Evolutionary conservation across 805 yeast genomes (phyloP).

Genomic region (Allodekkera sacchari): DNA sequence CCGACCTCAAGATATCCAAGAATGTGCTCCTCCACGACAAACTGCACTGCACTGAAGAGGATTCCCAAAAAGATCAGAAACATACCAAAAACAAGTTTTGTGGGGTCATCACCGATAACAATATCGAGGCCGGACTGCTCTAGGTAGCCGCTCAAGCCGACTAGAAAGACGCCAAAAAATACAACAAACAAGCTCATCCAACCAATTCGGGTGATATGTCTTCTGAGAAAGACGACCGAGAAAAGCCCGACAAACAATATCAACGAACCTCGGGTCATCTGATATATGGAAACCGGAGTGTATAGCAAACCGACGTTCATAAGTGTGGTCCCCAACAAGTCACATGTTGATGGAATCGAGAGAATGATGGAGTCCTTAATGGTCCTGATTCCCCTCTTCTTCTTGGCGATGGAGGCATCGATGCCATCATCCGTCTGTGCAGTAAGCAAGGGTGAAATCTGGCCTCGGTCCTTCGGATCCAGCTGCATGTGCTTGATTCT

Average conservation of each 20-base stretch:
- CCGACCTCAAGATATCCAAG: slow-evolving; percentile 42
- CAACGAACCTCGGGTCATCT: slow-evolving; percentile 77
- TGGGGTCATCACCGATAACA: slow-evolving; percentile 5
- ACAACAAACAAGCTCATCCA: slow-evolving; percentile 65
- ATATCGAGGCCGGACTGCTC: too few relatives aligned
- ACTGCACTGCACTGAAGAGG: slow-evolving; percentile 65
- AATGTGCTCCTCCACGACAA: slow-evolving; percentile 69
- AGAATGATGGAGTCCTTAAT: slow-evolving; percentile 27
- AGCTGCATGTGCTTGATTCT: too few relatives aligned
- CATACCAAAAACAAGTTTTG: slow-evolving; percentile 37
- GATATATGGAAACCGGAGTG: slow-evolving; percentile 74
- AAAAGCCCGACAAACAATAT: slow-evolving; percentile 69
- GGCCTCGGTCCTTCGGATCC: too few relatives aligned
- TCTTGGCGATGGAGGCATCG: not conserved
- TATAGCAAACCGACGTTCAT: slow-evolving; percentile 68
- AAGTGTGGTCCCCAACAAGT: slow-evolving; percentile 63
- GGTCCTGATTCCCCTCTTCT: slow-evolving; percentile 9
- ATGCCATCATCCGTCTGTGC: slow-evolving; percentile 1
- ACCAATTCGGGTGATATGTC: slow-evolving; percentile 48
- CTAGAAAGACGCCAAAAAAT: slow-evolving; percentile 59
- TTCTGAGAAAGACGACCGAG: slow-evolving; percentile 53
- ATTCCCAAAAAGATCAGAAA: slow-evolving; percentile 51
- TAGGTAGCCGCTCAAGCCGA: slow-evolving; percentile 60
- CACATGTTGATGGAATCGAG: slow-evolving; percentile 63
- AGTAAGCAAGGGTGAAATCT: slow-evolving; percentile 2